phyloP scores from a whole-genome alignment of 768 basidiomycete species.

The Trametes punicea region DNA sequence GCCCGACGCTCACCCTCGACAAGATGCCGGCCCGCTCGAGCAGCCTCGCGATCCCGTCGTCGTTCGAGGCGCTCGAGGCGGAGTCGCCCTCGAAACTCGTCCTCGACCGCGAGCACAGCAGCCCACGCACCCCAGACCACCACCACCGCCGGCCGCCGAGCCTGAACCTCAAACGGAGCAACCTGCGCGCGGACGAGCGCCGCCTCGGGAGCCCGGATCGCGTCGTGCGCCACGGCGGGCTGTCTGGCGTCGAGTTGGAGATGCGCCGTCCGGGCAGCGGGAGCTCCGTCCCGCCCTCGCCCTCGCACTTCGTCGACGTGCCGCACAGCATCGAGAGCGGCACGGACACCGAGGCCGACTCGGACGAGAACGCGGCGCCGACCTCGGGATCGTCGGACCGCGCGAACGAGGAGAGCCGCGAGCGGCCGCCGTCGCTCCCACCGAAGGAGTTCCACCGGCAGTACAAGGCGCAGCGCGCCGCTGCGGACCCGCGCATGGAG shows the following conservation, averaged over 20 bases:
- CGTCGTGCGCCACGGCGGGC: constrained; percentile 17
- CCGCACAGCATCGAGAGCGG: constrained; percentile 72
- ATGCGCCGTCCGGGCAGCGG: constrained; percentile 32
- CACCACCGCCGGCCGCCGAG: constrained; percentile 8
- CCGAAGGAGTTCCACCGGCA: constrained; percentile 20
- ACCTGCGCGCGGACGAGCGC: background rate
- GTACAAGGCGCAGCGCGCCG: background rate
- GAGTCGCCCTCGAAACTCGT: constrained; percentile 14
- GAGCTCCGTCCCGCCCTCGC: constrained; percentile 52
- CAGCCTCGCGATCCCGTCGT: constrained; percentile 25
- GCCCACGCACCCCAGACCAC: background rate
- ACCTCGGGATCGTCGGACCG: background rate
- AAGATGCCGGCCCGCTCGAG: constrained; percentile 33
- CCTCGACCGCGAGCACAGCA: constrained; percentile 12
- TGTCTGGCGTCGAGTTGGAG: constrained; percentile 23
- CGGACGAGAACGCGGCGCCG: constrained; percentile 32
- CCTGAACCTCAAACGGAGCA: constrained; percentile 19
- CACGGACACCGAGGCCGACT: constrained; percentile 66
- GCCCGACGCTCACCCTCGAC: constrained; percentile 34
- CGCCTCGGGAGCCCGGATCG: constrained; percentile 5
- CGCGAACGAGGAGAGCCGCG: background rate
- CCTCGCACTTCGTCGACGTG: constrained; percentile 64
- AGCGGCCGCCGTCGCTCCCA: constrained; percentile 20
- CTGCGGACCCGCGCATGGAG: constrained; percentile 23
- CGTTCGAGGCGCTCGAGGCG: constrained; percentile 18